A percentile compares a stretch with the other conserved stretches of the same genome.
Evolutionary conservation across 2,329 filamentous ascomycete species (phyloP).

Genomic region (Paecilomyces niveus): DNA sequence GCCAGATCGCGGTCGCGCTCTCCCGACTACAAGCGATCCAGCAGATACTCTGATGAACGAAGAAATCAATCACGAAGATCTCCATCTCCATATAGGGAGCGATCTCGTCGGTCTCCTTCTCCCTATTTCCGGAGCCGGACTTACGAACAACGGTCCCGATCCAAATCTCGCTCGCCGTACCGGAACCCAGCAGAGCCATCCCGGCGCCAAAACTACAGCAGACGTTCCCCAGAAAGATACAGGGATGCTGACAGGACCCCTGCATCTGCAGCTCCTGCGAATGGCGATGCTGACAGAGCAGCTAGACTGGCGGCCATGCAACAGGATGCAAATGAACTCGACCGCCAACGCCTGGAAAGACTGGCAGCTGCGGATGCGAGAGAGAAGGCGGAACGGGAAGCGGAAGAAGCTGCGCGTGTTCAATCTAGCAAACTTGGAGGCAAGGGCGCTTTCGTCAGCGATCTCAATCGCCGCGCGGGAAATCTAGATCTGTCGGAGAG

Average conservation of each 20-base stretch:
- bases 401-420: slow-evolving; percentile 57
- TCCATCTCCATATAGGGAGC: slow-evolving; percentile 23
- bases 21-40: slow-evolving; percentile 30
- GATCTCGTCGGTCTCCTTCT: slow-evolving; percentile 12
- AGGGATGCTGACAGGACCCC: background rate
- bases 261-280: slow-evolving; percentile 4
- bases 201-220: slow-evolving; percentile 20
- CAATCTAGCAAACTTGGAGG: slow-evolving; percentile 56
- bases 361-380: slow-evolving; percentile 58
- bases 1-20: slow-evolving; percentile 19
- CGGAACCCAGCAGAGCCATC: slow-evolving; percentile 25
- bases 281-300: slow-evolving; percentile 51
- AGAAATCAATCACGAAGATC: slow-evolving; percentile 39
- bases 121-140: slow-evolving; percentile 14
- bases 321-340: slow-evolving; percentile 59
- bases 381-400: slow-evolving; percentile 57
- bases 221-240: slow-evolving; percentile 8
- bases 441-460: slow-evolving; percentile 58
- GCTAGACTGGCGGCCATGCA: slow-evolving; percentile 66
- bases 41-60: slow-evolving; percentile 21
- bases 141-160: slow-evolving; percentile 11
- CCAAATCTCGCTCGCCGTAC: slow-evolving; percentile 33
- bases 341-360: slow-evolving; percentile 58
- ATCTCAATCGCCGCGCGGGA: slow-evolving; percentile 52
- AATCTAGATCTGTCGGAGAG: slow-evolving; percentile 37